Conservation (phyloP, 768 basidiomycete genomes). For the Fomitopsis pulvina region DNA sequence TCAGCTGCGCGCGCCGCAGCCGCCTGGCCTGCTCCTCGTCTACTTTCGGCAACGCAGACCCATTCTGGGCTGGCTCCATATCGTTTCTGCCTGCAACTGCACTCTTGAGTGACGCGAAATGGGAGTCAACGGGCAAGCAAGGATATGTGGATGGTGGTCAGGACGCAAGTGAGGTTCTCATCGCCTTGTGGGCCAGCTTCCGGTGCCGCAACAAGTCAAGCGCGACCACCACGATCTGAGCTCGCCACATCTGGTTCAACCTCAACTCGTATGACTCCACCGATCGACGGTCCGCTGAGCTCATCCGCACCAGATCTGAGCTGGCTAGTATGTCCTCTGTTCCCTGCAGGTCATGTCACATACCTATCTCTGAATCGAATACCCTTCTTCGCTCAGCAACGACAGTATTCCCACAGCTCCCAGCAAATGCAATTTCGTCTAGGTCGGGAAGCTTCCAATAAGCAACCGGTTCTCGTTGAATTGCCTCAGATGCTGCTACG, state of each 20-base stretch:
- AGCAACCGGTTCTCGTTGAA: too few relatives aligned
- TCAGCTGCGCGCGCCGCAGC: conserved; percentile 52
- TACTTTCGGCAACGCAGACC: conserved; percentile 23
- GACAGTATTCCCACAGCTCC: too few relatives aligned
- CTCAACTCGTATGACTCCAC: not conserved
- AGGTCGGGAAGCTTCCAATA: too few relatives aligned
- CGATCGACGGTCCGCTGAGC: not conserved
- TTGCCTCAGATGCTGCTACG: too few relatives aligned
- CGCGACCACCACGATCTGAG: not conserved
- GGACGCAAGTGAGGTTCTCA: not conserved
- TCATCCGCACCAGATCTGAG: too few relatives aligned
- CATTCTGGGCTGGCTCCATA: conserved; percentile 13
- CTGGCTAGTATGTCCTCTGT: too few relatives aligned
- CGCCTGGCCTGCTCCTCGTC: conserved; percentile 50
- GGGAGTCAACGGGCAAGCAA: not conserved
- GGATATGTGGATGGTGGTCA: not conserved
- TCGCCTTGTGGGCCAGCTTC: not conserved
- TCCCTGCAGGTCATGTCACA: too few relatives aligned
- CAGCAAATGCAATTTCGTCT: too few relatives aligned
- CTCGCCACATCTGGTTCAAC: not conserved
- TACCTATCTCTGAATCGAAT: too few relatives aligned
- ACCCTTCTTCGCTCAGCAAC: too few relatives aligned
- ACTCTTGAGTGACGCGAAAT: not conserved
- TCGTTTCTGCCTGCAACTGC: not conserved
- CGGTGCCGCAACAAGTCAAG: not conserved